A percentile compares a stretch with the other conserved stretches of the same genome.
Evolutionary conservation across 331 rosid genomes (phyloP).

Genomic region (Phaseolus coccineus): DNA sequence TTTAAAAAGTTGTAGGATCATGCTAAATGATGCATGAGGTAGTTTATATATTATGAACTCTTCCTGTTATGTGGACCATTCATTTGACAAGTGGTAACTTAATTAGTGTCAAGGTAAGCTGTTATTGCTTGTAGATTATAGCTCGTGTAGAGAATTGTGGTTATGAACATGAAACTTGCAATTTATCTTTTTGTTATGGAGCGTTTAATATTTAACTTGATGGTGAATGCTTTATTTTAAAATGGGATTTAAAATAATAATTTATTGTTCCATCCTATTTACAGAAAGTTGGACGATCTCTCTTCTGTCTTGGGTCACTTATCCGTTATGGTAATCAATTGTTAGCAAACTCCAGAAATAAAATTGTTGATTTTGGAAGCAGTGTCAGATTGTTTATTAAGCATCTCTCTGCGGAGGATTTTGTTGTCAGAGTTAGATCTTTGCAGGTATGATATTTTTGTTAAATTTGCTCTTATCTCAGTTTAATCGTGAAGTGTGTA

Average conservation of each 20-base stretch:
- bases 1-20: background rate
- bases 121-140: background rate
- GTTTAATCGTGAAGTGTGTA: conserved; percentile 41
- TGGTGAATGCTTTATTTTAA: conserved; percentile 18
- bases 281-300: conserved; percentile 91
- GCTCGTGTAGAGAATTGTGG: background rate
- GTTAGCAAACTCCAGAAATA: conserved; percentile 60
- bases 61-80: background rate
- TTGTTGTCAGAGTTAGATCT: conserved; percentile 75
- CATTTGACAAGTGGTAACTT: background rate
- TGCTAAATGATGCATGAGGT: background rate
- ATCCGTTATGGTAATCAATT: conserved; percentile 88
- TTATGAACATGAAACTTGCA: background rate
- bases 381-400: conserved; percentile 76
- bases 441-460: conserved; percentile 69
- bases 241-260: conserved; percentile 16
- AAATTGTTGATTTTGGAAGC: conserved; percentile 57
- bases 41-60: background rate
- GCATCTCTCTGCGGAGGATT: conserved; percentile 76
- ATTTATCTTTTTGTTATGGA: background rate
- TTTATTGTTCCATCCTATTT: conserved; percentile 46
- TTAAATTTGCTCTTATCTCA: conserved; percentile 14
- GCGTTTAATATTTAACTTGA: conserved; percentile 10
- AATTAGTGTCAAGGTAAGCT: conserved; percentile 18
- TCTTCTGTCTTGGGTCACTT: conserved; percentile 91